These are phyloP conservation scores for Beta vulgaris DNA, from an alignment of 148 eudicot genomes.

Conservation along the genomic window DNA sequence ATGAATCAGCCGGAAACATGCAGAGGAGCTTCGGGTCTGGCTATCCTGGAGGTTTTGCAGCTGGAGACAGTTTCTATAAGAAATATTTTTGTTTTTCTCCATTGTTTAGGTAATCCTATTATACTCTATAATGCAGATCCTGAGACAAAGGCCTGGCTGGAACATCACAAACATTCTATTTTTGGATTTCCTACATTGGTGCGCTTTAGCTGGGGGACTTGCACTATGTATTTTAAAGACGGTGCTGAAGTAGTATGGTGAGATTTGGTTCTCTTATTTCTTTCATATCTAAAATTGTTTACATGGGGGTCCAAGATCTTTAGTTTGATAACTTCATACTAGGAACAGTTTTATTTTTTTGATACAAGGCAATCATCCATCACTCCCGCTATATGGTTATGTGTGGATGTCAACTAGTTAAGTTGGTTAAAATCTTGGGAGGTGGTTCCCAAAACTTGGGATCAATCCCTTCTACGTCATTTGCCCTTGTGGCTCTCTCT, in stretches of 20 bases:
- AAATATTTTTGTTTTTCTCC: background rate
- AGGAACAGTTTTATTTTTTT: background rate
- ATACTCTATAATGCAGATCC: slow-evolving; percentile 55
- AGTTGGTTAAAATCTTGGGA: too few relatives aligned
- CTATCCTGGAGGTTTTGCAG: slow-evolving; percentile 81
- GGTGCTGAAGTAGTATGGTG: slow-evolving; percentile 75
- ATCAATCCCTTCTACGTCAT: too few relatives aligned
- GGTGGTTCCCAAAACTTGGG: too few relatives aligned
- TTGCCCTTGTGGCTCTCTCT: too few relatives aligned
- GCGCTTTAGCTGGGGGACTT: slow-evolving; percentile 98
- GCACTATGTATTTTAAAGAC: slow-evolving; percentile 70
- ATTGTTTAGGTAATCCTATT: background rate
- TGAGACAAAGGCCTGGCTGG: slow-evolving; percentile 81
- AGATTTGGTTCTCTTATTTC: slow-evolving; percentile 8
- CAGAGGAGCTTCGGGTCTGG: slow-evolving; percentile 90
- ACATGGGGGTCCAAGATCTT: background rate
- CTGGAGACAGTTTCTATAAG: background rate
- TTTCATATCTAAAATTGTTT: background rate
- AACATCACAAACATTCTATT: slow-evolving; percentile 74
- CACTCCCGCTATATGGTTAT: too few relatives aligned
- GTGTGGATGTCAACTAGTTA: too few relatives aligned
- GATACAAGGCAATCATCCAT: too few relatives aligned
- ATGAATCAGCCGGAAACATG: slow-evolving; percentile 78
- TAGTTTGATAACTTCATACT: background rate
- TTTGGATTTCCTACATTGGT: slow-evolving; percentile 97